Evolutionary conservation across 2,329 filamentous ascomycete genomes (phyloP).

Genomic region (Sarocladiaceae sp.): DNA sequence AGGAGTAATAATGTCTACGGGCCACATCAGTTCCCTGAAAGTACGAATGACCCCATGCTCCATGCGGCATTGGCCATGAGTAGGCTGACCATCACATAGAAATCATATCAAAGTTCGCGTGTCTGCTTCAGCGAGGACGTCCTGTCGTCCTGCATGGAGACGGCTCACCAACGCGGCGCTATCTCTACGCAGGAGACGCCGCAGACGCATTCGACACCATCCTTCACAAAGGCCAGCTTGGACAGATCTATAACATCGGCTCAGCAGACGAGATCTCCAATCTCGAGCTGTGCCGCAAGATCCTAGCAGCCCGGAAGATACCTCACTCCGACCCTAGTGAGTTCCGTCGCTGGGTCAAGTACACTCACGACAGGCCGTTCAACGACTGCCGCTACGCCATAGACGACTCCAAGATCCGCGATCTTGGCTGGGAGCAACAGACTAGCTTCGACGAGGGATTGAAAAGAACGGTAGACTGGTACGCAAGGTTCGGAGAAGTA

Average conservation of each 20-base stretch:
- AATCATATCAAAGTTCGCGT: conserved; percentile 80
- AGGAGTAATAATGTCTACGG: conserved; percentile 84
- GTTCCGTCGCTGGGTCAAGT: conserved; percentile 63
- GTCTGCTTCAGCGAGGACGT: conserved; percentile 60
- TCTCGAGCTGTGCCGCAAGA: conserved; percentile 59
- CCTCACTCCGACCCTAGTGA: conserved; percentile 45
- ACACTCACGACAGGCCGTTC: conserved; percentile 74
- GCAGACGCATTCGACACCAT: conserved; percentile 82
- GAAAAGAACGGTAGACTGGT: conserved; percentile 65
- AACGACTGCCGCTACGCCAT: conserved; percentile 72
- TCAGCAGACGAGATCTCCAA: conserved; percentile 77
- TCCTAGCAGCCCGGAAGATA: conserved; percentile 61
- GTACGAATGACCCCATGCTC: too few relatives aligned
- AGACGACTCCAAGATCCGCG: conserved; percentile 62
- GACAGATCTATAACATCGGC: conserved; percentile 78
- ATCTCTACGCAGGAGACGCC: conserved; percentile 75
- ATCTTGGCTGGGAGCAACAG: conserved; percentile 67
- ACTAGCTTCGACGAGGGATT: conserved; percentile 62
- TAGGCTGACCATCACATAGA: conserved; percentile 41
- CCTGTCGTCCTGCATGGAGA: conserved; percentile 74
- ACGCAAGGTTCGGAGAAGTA: conserved; percentile 57
- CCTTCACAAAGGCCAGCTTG: conserved; percentile 69
- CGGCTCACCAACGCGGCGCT: conserved; percentile 69
- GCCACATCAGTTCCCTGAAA: conserved; percentile 79
- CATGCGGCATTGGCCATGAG: neutral